Percentiles rank a stretch among this genome's conserved stretches.
phyloP scores from a whole-genome alignment of 129 eudicot species.

The Apium graveolens region DNA sequence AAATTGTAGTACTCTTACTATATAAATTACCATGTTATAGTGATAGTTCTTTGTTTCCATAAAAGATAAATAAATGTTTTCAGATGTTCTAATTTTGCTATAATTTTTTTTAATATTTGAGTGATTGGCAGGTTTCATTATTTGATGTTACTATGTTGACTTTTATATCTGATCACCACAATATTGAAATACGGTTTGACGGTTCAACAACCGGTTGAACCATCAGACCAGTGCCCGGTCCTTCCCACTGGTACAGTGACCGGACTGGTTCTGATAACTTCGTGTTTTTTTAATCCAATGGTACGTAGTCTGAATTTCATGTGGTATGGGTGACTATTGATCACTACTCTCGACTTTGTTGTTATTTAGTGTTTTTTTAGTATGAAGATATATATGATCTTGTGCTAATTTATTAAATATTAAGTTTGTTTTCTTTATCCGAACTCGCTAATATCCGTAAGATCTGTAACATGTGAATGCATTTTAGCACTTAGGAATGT shows the following conservation, averaged over 20 bases:
- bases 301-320: neutral
- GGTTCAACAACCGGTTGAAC: neutral
- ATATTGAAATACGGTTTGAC: neutral
- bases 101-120: neutral
- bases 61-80: neutral
- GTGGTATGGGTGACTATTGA: neutral
- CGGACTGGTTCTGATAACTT: neutral
- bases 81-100: neutral
- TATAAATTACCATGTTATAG: neutral
- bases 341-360: neutral
- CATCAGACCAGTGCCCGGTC: neutral
- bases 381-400: neutral
- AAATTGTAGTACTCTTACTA: neutral
- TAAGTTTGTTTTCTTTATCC: neutral
- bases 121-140: neutral
- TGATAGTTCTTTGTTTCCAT: neutral
- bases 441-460: neutral
- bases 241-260: neutral
- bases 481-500: neutral
- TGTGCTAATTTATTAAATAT: neutral
- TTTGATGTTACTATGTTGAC: neutral
- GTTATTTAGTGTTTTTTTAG: neutral
- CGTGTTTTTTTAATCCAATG: neutral
- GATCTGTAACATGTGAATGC: neutral
- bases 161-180: neutral